Evolutionary conservation across 2,329 filamentous ascomycete species (phyloP).

Genomic region (Tolypocladium tundrense): DNA sequence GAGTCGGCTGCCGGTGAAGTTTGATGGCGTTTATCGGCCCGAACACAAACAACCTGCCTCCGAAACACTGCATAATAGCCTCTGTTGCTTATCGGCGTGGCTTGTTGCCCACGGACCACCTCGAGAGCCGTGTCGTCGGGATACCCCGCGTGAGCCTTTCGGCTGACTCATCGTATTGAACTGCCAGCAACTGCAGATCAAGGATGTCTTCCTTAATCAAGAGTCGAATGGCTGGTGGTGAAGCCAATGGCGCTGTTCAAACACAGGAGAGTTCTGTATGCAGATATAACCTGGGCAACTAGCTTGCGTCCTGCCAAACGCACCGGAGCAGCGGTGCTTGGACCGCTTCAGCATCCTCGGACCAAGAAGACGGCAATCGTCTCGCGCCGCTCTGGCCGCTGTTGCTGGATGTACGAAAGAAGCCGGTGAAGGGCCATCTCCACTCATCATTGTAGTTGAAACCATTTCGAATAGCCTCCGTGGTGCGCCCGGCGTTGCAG

Average conservation of each 20-base stretch:
- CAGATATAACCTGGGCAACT: not conserved
- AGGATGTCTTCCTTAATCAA: not conserved
- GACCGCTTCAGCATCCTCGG: conserved; percentile 20
- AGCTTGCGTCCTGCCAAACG: conserved; percentile 5
- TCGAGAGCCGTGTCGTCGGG: too few relatives aligned
- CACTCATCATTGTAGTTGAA: conserved; percentile 16
- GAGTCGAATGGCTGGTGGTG: not conserved
- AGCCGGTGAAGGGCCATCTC: conserved; percentile 1
- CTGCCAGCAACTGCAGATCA: not conserved
- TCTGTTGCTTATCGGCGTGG: not conserved
- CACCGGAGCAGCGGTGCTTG: conserved; percentile 7
- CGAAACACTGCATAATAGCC: not conserved
- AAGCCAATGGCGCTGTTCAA: not conserved
- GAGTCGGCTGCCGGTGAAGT: not conserved
- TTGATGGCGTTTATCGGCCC: not conserved
- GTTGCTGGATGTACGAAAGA: conserved; percentile 11
- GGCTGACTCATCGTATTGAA: not conserved
- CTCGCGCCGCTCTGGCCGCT: conserved; percentile 15
- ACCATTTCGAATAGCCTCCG: conserved; percentile 13
- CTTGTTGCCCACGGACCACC: not conserved
- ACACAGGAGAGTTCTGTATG: too few relatives aligned
- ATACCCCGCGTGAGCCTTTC: not conserved
- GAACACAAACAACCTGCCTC: not conserved
- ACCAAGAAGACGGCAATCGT: conserved; percentile 13
- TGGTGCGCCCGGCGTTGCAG: conserved; percentile 7